Conservation (phyloP, 139 green algal species). For the Picochlorum sp. region DNA sequence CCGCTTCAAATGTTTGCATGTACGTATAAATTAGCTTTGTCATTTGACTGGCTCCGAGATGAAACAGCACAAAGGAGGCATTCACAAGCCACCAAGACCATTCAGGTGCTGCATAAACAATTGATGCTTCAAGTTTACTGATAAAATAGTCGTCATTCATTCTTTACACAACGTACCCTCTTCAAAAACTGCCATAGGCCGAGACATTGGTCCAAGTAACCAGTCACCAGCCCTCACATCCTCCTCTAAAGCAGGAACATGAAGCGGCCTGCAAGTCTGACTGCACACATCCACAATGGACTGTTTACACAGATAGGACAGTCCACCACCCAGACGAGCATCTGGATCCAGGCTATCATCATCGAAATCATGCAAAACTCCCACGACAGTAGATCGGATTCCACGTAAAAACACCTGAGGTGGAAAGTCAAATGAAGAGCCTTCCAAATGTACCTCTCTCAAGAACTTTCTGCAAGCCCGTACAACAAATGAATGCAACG, state of each 20-base stretch:
- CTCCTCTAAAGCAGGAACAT: neutral
- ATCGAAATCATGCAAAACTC: neutral
- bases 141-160: no score
- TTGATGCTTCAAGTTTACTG: neutral
- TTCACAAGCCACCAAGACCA: slow-evolving; percentile 47
- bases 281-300: neutral
- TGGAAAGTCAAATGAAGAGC: neutral
- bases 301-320: slow-evolving; percentile 23
- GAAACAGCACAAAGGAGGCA: slow-evolving; percentile 61
- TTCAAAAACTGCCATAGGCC: neutral
- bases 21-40: slow-evolving; percentile 24
- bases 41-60: slow-evolving; percentile 41
- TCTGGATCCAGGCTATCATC: neutral
- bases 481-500: slow-evolving; percentile 63
- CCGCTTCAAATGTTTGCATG: slow-evolving; percentile 21
- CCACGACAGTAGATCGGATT: slow-evolving; percentile 4
- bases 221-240: neutral
- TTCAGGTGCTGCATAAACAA: neutral
- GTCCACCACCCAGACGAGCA: slow-evolving; percentile 18
- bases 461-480: slow-evolving; percentile 45
- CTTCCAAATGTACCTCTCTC: slow-evolving; percentile 9
- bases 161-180: neutral
- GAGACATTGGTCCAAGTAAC: neutral
- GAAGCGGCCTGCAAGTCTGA: neutral
- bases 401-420: slow-evolving; percentile 12